These are phyloP conservation scores for Elongisporangium anandrum DNA, from an alignment of 352 stramenopile species.

Conservation along the genomic window DNA sequence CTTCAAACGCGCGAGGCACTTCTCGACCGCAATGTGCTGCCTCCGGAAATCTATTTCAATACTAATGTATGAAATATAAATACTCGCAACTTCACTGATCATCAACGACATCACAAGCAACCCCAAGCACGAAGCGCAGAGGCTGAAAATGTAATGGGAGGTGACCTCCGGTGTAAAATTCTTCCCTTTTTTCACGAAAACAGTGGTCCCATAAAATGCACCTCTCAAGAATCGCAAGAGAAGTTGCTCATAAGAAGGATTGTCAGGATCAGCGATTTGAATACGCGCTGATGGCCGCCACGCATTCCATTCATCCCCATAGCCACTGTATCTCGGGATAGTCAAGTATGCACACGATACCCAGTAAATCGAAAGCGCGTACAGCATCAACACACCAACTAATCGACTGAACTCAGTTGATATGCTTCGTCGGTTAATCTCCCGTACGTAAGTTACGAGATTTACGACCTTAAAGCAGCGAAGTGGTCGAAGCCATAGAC, in stretches of 20 bases:
- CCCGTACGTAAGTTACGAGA: slow-evolving; percentile 42
- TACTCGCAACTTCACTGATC: slow-evolving; percentile 59
- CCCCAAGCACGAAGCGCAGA: slow-evolving; percentile 42
- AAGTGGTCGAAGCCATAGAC: slow-evolving; percentile 35
- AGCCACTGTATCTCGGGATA: slow-evolving; percentile 31
- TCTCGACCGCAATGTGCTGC: slow-evolving; percentile 50
- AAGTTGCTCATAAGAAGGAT: slow-evolving; percentile 21
- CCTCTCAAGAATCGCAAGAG: slow-evolving; percentile 42
- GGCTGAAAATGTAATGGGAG: slow-evolving; percentile 36
- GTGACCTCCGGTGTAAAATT: slow-evolving; percentile 31
- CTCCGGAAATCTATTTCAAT: slow-evolving; percentile 66
- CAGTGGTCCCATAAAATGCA: slow-evolving; percentile 45
- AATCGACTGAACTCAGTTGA: slow-evolving; percentile 38
- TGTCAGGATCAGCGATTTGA: slow-evolving; percentile 15
- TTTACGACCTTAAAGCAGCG: slow-evolving; percentile 55
- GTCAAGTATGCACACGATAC: slow-evolving; percentile 35
- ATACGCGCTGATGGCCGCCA: slow-evolving; percentile 40
- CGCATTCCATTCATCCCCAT: slow-evolving; percentile 41
- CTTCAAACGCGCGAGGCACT: slow-evolving; percentile 43
- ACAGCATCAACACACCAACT: slow-evolving; percentile 32
- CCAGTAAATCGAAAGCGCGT: slow-evolving; percentile 52
- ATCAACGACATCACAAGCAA: slow-evolving; percentile 62
- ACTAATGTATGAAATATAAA: slow-evolving; percentile 66
- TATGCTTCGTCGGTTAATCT: slow-evolving; percentile 40
- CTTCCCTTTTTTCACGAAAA: slow-evolving; percentile 56